phyloP scores from a whole-genome alignment of 1,284 basidiomycete species.

The Irpex sp. region DNA sequence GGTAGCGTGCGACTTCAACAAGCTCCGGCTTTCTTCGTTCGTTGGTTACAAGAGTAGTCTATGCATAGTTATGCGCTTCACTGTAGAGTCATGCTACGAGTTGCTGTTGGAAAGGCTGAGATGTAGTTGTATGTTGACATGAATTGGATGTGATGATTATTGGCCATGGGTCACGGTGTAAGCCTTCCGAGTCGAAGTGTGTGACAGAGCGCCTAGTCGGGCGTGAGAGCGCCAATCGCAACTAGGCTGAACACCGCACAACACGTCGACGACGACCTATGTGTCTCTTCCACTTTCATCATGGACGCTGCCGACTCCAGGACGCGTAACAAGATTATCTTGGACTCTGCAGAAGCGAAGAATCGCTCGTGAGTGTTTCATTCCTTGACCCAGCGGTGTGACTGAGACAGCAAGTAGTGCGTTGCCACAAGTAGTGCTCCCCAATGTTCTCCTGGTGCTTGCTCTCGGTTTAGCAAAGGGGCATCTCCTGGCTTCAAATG shows the following conservation, averaged over 20 bases:
- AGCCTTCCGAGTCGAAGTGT: neutral
- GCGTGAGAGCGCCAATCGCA: neutral
- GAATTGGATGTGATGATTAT: neutral
- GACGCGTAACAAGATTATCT: constrained; percentile 62
- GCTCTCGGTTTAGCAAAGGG: constrained; percentile 61
- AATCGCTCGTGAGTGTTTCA: constrained; percentile 18
- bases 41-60: too few species aligned
- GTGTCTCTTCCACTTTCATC: neutral
- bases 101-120: too few species aligned
- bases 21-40: neutral
- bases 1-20: neutral
- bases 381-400: constrained; percentile 17
- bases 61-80: too few species aligned
- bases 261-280: neutral
- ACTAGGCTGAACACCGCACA: neutral
- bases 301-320: constrained; percentile 69
- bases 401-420: constrained; percentile 24
- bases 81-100: too few species aligned
- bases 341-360: constrained; percentile 49
- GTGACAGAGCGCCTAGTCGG: neutral
- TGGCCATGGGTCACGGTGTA: too few species aligned
- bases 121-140: too few species aligned
- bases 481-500: constrained; percentile 58
- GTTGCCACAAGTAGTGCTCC: constrained; percentile 52
- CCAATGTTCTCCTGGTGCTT: constrained; percentile 60